Evolutionary conservation across 1,284 basidiomycete genomes (phyloP).

Genomic region (Tetrapyrgos nigripes): DNA sequence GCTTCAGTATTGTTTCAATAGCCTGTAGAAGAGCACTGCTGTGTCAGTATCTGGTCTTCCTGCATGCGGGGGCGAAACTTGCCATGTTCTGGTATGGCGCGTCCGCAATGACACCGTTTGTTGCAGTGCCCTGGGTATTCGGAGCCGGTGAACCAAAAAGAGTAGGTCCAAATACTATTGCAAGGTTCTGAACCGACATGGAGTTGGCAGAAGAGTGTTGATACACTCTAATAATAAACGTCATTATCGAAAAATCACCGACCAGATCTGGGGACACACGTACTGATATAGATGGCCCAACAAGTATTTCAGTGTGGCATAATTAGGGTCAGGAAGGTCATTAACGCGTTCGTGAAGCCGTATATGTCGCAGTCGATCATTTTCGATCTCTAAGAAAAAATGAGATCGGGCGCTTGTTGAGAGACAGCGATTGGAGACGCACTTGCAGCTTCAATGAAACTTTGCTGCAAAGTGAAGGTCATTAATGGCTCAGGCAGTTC

Average conservation of each 20-base stretch:
- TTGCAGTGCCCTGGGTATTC: conserved; percentile 21
- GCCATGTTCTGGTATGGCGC: conserved; percentile 62
- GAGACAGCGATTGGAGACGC: conserved; percentile 39
- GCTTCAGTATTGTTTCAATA: conserved; percentile 81
- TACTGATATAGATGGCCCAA: conserved; percentile 93
- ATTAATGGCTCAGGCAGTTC: conserved; percentile 96
- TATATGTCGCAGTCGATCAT: conserved; percentile 93
- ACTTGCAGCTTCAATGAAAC: conserved; percentile 97
- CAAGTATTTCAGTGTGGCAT: conserved; percentile 96
- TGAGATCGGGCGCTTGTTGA: conserved; percentile 12
- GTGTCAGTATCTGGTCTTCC: not conserved
- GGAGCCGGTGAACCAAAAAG: conserved; percentile 70
- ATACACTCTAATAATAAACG: conserved; percentile 61
- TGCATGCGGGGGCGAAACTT: conserved; percentile 11
- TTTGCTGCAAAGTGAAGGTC: conserved; percentile 84
- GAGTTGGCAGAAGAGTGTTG: conserved; percentile 82
- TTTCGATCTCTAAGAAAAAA: conserved; percentile 80
- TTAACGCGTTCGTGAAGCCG: conserved; percentile 97
- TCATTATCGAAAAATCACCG: conserved; percentile 6
- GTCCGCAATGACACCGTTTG: conserved; percentile 56
- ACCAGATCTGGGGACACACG: conserved; percentile 24
- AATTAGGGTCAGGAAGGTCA: conserved; percentile 97
- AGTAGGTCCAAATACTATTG: conserved; percentile 98
- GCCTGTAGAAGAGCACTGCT: conserved; percentile 49
- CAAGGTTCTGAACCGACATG: conserved; percentile 94